A percentile compares a stretch with the other conserved stretches of the same genome.
Evolutionary conservation across 75 land plant species (phyloP).

Genomic region (Pinus tabuliformis): DNA sequence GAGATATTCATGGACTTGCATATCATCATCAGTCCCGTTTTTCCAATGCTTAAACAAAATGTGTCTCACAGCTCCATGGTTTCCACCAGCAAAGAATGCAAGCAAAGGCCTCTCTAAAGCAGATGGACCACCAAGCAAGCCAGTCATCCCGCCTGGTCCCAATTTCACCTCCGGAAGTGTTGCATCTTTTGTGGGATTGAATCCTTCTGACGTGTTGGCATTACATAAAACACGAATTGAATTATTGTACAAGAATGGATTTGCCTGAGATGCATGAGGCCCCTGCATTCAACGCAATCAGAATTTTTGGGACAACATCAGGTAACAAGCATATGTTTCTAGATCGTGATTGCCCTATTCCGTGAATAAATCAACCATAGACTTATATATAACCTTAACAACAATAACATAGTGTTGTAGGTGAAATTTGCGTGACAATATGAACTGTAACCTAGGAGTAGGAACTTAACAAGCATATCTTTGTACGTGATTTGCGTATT

Average conservation of each 20-base stretch:
- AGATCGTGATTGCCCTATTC: too few species aligned
- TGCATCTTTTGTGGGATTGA: conserved; percentile 52
- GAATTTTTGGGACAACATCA: too few species aligned
- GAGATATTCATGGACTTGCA: conserved; percentile 37
- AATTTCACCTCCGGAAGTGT: conserved; percentile 55
- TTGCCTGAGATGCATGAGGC: conserved; percentile 39
- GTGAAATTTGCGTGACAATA: too few species aligned
- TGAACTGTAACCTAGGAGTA: too few species aligned
- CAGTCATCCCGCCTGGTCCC: conserved; percentile 22
- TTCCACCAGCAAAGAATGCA: conserved; percentile 68
- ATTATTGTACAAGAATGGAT: conserved; percentile 28
- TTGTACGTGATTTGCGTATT: too few species aligned
- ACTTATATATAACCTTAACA: too few species aligned
- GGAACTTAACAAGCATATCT: too few species aligned
- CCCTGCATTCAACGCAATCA: conserved; percentile 29
- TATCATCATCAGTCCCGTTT: conserved; percentile 27
- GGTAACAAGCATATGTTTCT: too few species aligned
- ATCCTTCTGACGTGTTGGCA: conserved; percentile 63
- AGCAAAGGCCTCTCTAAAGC: conserved; percentile 30
- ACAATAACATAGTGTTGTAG: too few species aligned
- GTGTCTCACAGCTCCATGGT: conserved; percentile 58
- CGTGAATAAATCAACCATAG: too few species aligned
- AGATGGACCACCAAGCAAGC: conserved; percentile 33
- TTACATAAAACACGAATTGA: conserved; percentile 62
- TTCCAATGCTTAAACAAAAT: conserved; percentile 46